A percentile compares a stretch with the other conserved stretches of the same genome.
Evolutionary conservation across 1,284 basidiomycete species (phyloP).

Genomic region (Pseudozyma thailandica): DNA sequence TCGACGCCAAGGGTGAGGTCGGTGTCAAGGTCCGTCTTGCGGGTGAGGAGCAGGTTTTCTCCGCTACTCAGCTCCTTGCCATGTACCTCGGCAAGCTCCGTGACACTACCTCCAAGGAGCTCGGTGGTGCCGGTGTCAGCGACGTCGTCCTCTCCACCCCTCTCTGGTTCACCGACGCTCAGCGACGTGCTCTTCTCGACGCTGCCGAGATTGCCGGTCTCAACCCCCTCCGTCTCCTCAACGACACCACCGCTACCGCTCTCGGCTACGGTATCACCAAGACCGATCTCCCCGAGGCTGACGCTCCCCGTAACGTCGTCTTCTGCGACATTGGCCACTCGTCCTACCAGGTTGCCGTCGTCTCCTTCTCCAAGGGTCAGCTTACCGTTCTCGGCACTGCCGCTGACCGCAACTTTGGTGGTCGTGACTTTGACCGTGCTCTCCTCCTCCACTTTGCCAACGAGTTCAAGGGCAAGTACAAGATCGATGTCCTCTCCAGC

Average conservation of each 20-base stretch:
- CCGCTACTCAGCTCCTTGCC: conserved; percentile 67
- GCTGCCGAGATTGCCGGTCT: conserved; percentile 67
- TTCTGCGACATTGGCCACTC: conserved; percentile 68
- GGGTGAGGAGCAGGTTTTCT: conserved; percentile 64
- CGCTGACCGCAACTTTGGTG: conserved; percentile 67
- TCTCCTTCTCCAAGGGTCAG: conserved; percentile 67
- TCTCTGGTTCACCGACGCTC: conserved; percentile 66
- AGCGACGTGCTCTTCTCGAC: conserved; percentile 65
- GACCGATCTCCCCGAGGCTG: conserved; percentile 66
- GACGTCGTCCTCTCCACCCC: conserved; percentile 67
- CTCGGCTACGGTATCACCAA: conserved; percentile 68
- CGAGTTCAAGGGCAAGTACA: conserved; percentile 68
- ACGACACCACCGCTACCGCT: conserved; percentile 67
- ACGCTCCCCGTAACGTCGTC: conserved; percentile 65
- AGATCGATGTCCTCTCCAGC: conserved; percentile 67
- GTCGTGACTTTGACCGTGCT: conserved; percentile 67
- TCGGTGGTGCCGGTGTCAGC: conserved; percentile 62
- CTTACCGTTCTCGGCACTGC: conserved; percentile 66
- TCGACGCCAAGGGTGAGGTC: conserved; percentile 66
- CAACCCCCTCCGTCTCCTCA: conserved; percentile 66
- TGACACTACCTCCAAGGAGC: conserved; percentile 64
- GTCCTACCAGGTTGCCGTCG: conserved; percentile 67
- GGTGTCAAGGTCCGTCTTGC: conserved; percentile 66
- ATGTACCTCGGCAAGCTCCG: conserved; percentile 67
- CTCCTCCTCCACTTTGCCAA: conserved; percentile 67